Percentiles rank a stretch among this genome's conserved stretches.
These are phyloP conservation scores for Synchytrium microbalum DNA, from an alignment of 371 early-diverging fungal species.

Conservation along the genomic window DNA sequence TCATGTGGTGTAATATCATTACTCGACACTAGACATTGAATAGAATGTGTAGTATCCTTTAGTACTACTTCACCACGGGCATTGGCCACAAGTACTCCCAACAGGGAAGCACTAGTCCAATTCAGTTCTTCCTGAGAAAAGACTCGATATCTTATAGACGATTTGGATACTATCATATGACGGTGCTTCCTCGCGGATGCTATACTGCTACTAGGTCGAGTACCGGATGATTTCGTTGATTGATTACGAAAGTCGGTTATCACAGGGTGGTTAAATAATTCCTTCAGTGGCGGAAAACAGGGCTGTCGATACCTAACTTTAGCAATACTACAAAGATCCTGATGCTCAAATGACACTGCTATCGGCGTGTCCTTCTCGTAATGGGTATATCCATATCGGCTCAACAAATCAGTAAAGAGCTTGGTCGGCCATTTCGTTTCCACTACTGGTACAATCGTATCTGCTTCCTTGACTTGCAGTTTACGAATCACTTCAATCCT, in stretches of 20 bases:
- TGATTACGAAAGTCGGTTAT: not conserved
- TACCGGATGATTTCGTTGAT: no score
- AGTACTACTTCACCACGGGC: constrained; percentile 9
- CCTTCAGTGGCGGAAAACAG: not conserved
- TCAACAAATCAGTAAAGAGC: not conserved
- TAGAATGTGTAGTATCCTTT: constrained; percentile 5
- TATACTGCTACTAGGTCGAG: no score
- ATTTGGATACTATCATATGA: not conserved
- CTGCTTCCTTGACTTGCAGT: not conserved
- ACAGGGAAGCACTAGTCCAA: not conserved
- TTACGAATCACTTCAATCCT: not conserved
- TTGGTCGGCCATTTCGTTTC: not conserved
- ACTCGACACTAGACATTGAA: not conserved
- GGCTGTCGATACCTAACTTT: not conserved
- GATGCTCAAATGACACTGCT: constrained; percentile 10
- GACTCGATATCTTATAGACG: not conserved
- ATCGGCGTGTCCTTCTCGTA: not conserved
- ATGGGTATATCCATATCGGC: constrained; percentile 13
- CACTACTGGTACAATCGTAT: not conserved
- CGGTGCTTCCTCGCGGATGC: not conserved
- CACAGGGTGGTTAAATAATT: not conserved
- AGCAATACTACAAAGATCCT: constrained; percentile 8
- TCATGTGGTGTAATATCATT: not conserved
- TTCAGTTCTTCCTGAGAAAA: not conserved
- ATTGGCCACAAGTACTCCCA: not conserved